Base-by-base conservation (phyloP, 225 moss, liverwort and hornwort genomes). In the Polytrichum formosum region DNA sequence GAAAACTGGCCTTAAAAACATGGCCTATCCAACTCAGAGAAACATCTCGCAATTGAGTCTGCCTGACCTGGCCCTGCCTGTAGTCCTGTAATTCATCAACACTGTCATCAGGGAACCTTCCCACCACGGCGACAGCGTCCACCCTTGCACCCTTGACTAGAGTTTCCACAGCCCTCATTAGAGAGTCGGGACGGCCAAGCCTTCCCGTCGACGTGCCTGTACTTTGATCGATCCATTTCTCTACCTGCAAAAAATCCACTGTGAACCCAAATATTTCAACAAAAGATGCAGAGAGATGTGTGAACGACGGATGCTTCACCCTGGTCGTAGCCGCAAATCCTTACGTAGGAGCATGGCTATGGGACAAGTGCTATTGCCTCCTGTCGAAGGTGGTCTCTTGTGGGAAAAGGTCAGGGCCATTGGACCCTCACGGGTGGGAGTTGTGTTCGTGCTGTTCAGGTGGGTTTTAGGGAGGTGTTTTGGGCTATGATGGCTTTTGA, bases 101-200 rank as follows among this genome's bases (percentile, higher is more conserved):
- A 72, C 79, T 87, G 70, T 96, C 96, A 58, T 96, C 96, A 28
- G 96, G 96, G 72, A 96, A 96, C 73, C 93, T 85, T 53, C 82
- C 88, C 25, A 96, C 90, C 68, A 96, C 96, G 68, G 96, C 96
- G 64, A 96, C 82, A 65, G 96, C 96, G 74, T 96, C 87, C 74
- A 96, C 91, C 60, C 73, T 75, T 62, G 86, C 81, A 23, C 67
- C 67, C 66, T 80, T 68, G 1, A 96, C 82, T 74, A 96, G 69
- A 28, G 82, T 79, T 67, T 85, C 80, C 19, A 96, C 96, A 31
- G 91, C 93, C 81, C 91, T 85, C 86, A 91, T 70, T 55, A 96
- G 65, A 13, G 96, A 93, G 75, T 96, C 96, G 18, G 96, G 90
- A 54, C 84, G 83, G 66, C 90, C 85, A 62, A 96, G 88, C 70